Evolutionary conservation across 306 rosid species (phyloP).

Genomic region (Pachyrhizus erosus): DNA sequence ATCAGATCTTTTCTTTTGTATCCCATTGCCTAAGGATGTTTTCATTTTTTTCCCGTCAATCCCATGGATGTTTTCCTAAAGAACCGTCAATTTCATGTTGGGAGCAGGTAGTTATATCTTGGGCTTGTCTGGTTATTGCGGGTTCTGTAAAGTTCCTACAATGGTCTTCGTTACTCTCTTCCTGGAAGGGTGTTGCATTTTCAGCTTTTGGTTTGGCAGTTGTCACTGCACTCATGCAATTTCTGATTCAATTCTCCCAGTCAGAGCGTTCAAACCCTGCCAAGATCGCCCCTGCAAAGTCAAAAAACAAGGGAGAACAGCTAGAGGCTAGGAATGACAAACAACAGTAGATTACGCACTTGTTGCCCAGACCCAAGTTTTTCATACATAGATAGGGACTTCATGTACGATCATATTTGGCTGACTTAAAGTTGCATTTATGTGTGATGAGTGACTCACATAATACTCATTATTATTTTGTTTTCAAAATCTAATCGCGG

Average conservation of each 20-base stretch:
- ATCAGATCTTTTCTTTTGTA: not conserved
- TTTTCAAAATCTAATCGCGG: conserved; percentile 31
- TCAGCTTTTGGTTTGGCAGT: conserved; percentile 60
- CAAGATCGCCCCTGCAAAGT: conserved; percentile 64
- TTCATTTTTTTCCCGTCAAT: not conserved
- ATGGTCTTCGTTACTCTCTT: conserved; percentile 72
- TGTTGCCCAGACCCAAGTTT: conserved; percentile 22
- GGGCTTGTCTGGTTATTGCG: conserved; percentile 66
- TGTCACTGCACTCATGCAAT: conserved; percentile 80
- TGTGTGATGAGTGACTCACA: conserved; percentile 29
- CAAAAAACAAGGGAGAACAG: conserved; percentile 48
- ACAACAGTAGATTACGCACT: conserved; percentile 53
- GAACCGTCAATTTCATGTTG: conserved; percentile 18
- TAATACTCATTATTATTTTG: conserved; percentile 28
- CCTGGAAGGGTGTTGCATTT: conserved; percentile 88
- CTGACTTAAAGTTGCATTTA: conserved; percentile 19
- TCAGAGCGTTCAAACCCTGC: conserved; percentile 86
- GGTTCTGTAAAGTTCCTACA: conserved; percentile 74
- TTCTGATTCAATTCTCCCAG: conserved; percentile 86
- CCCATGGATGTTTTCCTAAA: conserved; percentile 19
- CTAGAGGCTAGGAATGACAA: conserved; percentile 50
- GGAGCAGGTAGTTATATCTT: conserved; percentile 74
- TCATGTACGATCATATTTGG: conserved; percentile 27
- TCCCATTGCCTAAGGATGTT: conserved; percentile 6
- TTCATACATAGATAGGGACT: conserved; percentile 34